Conservation (phyloP, 176 grass and related monocot species). For the Phyllostachys edulis region DNA sequence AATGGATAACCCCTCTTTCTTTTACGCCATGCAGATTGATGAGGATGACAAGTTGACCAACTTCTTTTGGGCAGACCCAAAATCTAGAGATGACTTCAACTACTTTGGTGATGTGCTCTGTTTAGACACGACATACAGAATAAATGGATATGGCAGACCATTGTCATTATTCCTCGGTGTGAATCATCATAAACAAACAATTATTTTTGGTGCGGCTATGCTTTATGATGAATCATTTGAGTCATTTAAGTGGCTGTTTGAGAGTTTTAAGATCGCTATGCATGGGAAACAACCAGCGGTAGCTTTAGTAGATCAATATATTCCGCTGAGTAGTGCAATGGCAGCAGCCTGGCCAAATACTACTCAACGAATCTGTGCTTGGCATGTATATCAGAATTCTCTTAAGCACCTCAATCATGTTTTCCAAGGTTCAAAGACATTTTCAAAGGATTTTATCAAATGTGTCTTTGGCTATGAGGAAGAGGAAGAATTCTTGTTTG, state of each 20-base stretch:
- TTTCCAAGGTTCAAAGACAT: constrained; percentile 95
- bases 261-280: constrained; percentile 96
- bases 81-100: constrained; percentile 83
- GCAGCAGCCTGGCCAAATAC: constrained; percentile 79
- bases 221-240: constrained; percentile 96
- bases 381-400: constrained; percentile 95
- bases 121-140: constrained; percentile 85
- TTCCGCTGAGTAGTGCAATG: constrained; percentile 77
- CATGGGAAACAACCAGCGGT: constrained; percentile 82
- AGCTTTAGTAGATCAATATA: constrained; percentile 74
- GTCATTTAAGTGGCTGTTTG: constrained; percentile 97
- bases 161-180: constrained; percentile 77
- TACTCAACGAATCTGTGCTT: constrained; percentile 71
- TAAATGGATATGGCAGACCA: constrained; percentile 97
- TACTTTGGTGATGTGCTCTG: constrained; percentile 80
- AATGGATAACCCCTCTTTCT: constrained; percentile 83
- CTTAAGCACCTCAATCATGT: constrained; percentile 96
- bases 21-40: constrained; percentile 95
- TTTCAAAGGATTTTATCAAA: constrained; percentile 80
- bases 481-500: constrained; percentile 72
- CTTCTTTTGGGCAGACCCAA: constrained; percentile 94
- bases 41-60: constrained; percentile 97
- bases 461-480: constrained; percentile 92
- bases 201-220: constrained; percentile 90
- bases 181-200: constrained; percentile 96